Conservation (phyloP, 1,284 basidiomycete genomes). For the Ceratobasidium sp. region DNA sequence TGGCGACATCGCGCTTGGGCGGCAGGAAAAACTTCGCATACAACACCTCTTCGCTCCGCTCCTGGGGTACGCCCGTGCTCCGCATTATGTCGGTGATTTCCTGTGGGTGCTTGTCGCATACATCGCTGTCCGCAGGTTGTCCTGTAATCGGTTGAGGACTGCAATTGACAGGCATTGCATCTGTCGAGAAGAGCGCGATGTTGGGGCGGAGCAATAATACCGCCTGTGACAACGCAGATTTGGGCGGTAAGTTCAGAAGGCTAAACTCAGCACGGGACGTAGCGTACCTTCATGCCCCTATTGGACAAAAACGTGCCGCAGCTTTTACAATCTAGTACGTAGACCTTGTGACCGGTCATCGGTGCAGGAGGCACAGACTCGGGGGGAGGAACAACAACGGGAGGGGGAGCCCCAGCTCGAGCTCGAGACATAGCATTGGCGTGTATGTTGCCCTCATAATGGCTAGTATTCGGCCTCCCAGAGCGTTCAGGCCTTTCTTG, state of each 20-base stretch:
- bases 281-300: slow-evolving; percentile 81
- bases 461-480: neutral
- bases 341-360: slow-evolving; percentile 66
- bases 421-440: too few relatives aligned
- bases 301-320: slow-evolving; percentile 82
- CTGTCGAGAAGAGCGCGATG: slow-evolving; percentile 84
- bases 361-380: slow-evolving; percentile 23
- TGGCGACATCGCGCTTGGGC: slow-evolving; percentile 7
- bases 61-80: slow-evolving; percentile 5
- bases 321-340: slow-evolving; percentile 79
- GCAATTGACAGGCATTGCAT: slow-evolving; percentile 81
- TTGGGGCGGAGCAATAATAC: slow-evolving; percentile 83
- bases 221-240: slow-evolving; percentile 61
- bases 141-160: slow-evolving; percentile 53
- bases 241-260: neutral
- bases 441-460: too few relatives aligned
- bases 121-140: neutral
- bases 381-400: slow-evolving; percentile 12
- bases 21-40: slow-evolving; percentile 41
- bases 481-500: slow-evolving; percentile 3
- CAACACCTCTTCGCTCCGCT: slow-evolving; percentile 23
- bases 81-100: slow-evolving; percentile 36
- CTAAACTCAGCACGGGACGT: slow-evolving; percentile 26
- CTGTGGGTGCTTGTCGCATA: slow-evolving; percentile 32
- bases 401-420: slow-evolving; percentile 3